Percentiles rank a stretch among this genome's conserved stretches.
Evolutionary conservation across 305 asterid genomes (phyloP).

Genomic region (Fraxinus ornus): DNA sequence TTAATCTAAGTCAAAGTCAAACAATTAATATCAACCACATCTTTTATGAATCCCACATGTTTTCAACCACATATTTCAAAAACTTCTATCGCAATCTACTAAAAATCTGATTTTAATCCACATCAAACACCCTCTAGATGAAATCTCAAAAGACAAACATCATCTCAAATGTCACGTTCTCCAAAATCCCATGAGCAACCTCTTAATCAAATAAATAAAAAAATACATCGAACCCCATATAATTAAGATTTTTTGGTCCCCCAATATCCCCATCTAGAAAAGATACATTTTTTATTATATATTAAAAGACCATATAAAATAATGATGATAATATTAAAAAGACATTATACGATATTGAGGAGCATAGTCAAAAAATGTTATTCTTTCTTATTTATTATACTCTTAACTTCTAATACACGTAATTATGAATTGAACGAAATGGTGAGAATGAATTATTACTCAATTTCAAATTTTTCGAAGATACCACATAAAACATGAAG

Average conservation of each 20-base stretch:
- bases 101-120: no score
- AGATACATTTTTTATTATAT: constrained; percentile 9
- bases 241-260: constrained; percentile 53
- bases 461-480: not conserved
- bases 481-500: not conserved
- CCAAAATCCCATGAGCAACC: constrained; percentile 54
- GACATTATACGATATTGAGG: not conserved
- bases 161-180: constrained; percentile 52
- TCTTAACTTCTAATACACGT: not conserved
- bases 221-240: constrained; percentile 31
- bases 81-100: no score
- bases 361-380: not conserved
- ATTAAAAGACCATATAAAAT: constrained; percentile 10
- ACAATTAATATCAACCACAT: no score
- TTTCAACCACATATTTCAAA: no score
- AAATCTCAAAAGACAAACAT: constrained; percentile 60
- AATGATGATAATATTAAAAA: not conserved
- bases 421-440: not conserved
- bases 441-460: not conserved
- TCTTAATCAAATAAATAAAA: constrained; percentile 14
- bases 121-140: constrained; percentile 3
- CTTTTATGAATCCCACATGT: no score
- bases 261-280: constrained; percentile 31
- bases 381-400: not conserved
- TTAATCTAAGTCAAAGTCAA: no score